Conservation (phyloP, 345 rosid genomes). For the Eucalyptus sp. region DNA sequence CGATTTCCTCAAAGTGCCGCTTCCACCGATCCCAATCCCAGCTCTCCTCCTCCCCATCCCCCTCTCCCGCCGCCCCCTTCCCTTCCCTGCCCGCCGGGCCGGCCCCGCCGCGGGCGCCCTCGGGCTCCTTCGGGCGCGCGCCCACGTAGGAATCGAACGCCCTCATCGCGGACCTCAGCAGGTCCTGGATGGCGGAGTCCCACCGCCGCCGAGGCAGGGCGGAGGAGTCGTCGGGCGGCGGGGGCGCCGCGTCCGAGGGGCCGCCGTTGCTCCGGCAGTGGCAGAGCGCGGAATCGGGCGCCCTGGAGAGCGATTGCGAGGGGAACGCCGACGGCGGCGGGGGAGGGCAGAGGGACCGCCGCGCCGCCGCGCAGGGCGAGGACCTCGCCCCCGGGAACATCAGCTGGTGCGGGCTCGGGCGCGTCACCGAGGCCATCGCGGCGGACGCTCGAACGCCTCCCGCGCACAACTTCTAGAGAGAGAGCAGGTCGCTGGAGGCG, state of each 20-base stretch:
- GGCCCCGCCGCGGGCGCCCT: not conserved
- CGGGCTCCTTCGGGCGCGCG: slow-evolving; percentile 5
- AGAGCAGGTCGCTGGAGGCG: not conserved
- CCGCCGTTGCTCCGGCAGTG: slow-evolving; percentile 22
- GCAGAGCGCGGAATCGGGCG: slow-evolving; percentile 26
- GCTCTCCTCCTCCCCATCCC: slow-evolving; percentile 12
- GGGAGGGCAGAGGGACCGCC: not conserved
- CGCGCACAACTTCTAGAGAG: not conserved
- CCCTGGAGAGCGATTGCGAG: not conserved
- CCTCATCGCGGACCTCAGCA: slow-evolving; percentile 33
- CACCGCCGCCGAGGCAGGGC: slow-evolving; percentile 14
- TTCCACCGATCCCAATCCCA: slow-evolving; percentile 96
- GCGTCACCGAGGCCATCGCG: slow-evolving; percentile 47
- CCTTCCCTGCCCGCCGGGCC: not conserved
- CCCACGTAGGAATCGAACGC: slow-evolving; percentile 42
- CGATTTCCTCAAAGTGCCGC: slow-evolving; percentile 66
- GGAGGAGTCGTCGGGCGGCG: slow-evolving; percentile 2
- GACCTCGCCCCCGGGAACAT: slow-evolving; percentile 10
- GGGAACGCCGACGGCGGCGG: slow-evolving; percentile 13
- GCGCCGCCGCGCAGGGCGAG: slow-evolving; percentile 1
- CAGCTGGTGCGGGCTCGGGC: slow-evolving; percentile 39
- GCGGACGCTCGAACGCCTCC: not conserved
- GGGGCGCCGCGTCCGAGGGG: slow-evolving; percentile 11
- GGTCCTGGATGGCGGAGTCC: slow-evolving; percentile 49
- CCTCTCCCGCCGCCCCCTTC: not conserved